Percentiles rank a stretch among this genome's conserved stretches.
phyloP scores from a whole-genome alignment of 73 alveolate species.

The Paraurostyla sp. region DNA sequence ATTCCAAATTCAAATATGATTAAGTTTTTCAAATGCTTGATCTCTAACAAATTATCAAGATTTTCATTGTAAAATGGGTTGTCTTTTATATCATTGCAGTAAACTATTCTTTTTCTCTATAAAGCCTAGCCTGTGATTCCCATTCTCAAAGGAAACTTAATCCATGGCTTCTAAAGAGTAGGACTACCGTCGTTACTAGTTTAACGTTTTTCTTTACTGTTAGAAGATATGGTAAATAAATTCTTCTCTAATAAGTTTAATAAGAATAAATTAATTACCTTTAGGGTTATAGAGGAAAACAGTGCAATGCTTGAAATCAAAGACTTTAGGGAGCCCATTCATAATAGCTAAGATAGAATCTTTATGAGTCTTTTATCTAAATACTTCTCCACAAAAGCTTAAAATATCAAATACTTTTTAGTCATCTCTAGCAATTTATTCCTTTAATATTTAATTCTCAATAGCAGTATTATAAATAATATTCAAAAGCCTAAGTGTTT shows the following conservation, averaged over 20 bases:
- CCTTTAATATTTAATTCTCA: neutral
- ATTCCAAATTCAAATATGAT: constrained; percentile 39
- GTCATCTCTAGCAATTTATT: neutral
- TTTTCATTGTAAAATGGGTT: constrained; percentile 4
- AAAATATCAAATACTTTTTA: neutral
- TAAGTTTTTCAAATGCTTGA: neutral
- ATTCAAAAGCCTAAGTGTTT: too few species aligned
- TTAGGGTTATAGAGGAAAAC: constrained; percentile 11
- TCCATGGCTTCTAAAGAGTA: neutral
- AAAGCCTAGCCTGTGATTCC: constrained; percentile 37
- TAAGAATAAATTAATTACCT: neutral
- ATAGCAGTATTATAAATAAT: neutral
- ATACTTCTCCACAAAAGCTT: neutral
- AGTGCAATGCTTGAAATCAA: neutral
- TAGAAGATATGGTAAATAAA: neutral
- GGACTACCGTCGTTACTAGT: neutral
- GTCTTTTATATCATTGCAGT: neutral
- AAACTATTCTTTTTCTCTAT: neutral
- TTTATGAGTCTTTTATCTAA: constrained; percentile 17
- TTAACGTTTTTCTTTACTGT: neutral
- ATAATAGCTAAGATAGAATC: neutral
- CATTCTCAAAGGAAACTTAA: constrained; percentile 6
- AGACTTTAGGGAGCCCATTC: neutral
- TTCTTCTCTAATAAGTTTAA: neutral
- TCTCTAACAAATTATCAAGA: constrained; percentile 5